These are phyloP conservation scores for Tympanopsis confertula DNA, from an alignment of 2,329 filamentous ascomycete species.

Conservation along the genomic window DNA sequence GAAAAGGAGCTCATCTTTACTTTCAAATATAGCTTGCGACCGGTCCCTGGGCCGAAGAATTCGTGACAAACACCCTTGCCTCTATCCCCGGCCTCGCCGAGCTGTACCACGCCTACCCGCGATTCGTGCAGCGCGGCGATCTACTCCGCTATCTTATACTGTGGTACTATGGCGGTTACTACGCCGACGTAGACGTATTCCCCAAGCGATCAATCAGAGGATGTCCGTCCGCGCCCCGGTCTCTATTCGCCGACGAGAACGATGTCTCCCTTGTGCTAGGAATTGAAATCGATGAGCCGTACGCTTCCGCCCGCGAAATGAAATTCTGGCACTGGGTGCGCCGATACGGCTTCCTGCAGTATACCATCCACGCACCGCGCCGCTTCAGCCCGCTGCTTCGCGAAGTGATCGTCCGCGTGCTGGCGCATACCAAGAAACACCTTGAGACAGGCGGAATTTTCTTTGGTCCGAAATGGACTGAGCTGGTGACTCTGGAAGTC, in stretches of 20 bases:
- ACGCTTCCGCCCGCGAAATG: constrained; percentile 15
- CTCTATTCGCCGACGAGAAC: constrained; percentile 1
- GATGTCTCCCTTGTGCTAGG: constrained; percentile 19
- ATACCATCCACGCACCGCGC: constrained; percentile 19
- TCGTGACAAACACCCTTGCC: background rate
- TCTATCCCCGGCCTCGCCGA: constrained; percentile 14
- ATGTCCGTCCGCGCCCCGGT: constrained; percentile 13
- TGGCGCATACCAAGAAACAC: constrained; percentile 17
- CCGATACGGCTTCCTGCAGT: constrained; percentile 19
- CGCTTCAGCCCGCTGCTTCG: constrained; percentile 19
- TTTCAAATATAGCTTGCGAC: background rate
- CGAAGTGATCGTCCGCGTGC: constrained; percentile 14
- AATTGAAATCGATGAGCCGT: constrained; percentile 20
- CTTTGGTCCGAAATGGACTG: constrained; percentile 4
- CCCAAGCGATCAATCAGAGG: constrained; percentile 13
- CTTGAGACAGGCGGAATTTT: too few relatives aligned
- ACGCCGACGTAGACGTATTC: constrained; percentile 18
- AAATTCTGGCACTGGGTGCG: constrained; percentile 19
- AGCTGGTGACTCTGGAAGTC: background rate
- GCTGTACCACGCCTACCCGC: constrained; percentile 16
- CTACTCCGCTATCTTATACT: constrained; percentile 16
- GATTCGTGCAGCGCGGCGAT: constrained; percentile 1
- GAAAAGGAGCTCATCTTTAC: too few relatives aligned
- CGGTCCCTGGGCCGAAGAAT: background rate
- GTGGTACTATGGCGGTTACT: constrained; percentile 21